Evolutionary conservation across 192 early-diverging fungal species (phyloP), one percentile per base, ranked within the genome.

Genomic region (Chytriomyces sp.): DNA sequence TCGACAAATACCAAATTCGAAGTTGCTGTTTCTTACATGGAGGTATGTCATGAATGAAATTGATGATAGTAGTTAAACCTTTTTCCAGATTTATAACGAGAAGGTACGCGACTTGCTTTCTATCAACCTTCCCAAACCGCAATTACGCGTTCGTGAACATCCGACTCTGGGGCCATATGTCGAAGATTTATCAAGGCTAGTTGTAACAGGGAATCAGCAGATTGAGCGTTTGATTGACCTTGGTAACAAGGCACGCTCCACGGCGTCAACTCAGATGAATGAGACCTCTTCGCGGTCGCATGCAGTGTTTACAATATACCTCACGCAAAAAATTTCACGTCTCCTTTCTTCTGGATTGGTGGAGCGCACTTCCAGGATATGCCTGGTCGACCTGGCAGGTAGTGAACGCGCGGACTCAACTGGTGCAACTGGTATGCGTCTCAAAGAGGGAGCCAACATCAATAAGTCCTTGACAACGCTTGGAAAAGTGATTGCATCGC

Each of bases 181-280:
- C 33, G 95, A 96, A 77, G 96, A 96, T 73, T 77, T 96, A 56
- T 93, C 91, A 3, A 89, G 89, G 70, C 80, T 96, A 5, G 89
- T 94, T 7, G 93, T 96, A 4, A 87, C 78, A n/a, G 86, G 89
- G 5, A 88, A 87, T 94, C 91, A 93, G 58, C 94, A 96, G 74
- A 80, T 91, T 5, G 90, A 90, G 55, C 90, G 91, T 52, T 81
- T 90, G 44, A 94, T 96, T 70, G 84, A 88, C 60, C 92, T 91
- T 89, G 90, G 88, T 7, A 93, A 94, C 34, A 91, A 93, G 14
- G 86, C 90, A n/a, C 85, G 91, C 64, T 96, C 94, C 0, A 93
- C 95, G 19, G 96, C 94, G 1, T 86, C 94, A 17, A 98, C 96
- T 49, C 91, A 93, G 63, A 95, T 96, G 94, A 98, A 98, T 80